Evolutionary conservation across 805 yeast species (phyloP), one percentile per base, ranked within the genome.

Genomic region (Cyberlindnera mrakii): DNA sequence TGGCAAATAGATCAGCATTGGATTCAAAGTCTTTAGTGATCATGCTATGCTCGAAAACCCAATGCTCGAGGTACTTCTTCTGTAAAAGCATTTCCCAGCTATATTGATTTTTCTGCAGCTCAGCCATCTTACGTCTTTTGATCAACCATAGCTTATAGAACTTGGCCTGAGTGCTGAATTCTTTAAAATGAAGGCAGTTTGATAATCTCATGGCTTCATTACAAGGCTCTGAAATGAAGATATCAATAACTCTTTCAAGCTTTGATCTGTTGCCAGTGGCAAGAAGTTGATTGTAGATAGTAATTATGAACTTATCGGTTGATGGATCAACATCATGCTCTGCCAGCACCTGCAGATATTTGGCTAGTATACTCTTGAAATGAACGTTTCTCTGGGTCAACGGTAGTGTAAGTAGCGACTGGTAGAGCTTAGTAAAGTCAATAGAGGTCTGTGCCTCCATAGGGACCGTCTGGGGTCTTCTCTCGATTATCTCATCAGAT

Each of bases 141-240:
- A 52, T 43, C 9, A 50, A 4, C 60, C 59, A 53, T 4, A 48
- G n/a, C 14, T 43, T 51, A 32, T 52, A 45, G 8, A 40, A 30
- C 7, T 37, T 35, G 2, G 17, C 6, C 35, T 46, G 37, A 1
- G 30, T 11, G 4, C 44, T 33, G 23, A 31, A 40, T 3, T 52
- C 54, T 17, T 40, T 43, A 33, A 49, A 52, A 30, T 52, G 45
- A 11, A 42, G 34, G 14, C 48, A 45, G 34, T 54, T 47, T 8
- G 60, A 43, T n/a, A 58, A 40, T 20, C 45, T 51, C 58, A 58
- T 57, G 3, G 57, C 59, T 13, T 52, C 51, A 33, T 55, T 55
- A 10, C 47, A 33, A 7, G 60, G 62, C 1, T 45, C 20, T 3
- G 44, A 31, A 1, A 58, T 15, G 31, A 58, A 58, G 3, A 50